Conservation (phyloP, 352 stramenopile species). For the Pythium oligandrum region DNA sequence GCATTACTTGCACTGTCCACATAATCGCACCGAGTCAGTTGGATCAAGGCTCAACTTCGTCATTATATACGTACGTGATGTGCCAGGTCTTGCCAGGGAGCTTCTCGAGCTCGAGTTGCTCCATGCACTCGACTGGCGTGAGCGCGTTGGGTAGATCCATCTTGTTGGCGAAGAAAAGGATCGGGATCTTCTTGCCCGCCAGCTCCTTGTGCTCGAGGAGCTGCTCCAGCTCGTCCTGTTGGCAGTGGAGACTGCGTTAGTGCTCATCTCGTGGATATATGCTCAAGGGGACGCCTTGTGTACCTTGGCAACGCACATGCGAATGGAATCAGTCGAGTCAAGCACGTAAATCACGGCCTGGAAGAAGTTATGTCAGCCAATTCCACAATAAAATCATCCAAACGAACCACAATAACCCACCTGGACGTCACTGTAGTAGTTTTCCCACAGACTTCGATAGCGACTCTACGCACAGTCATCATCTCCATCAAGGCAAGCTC, state of each 20-base stretch:
- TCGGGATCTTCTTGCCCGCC: slow-evolving; percentile 60
- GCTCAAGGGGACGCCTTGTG: neutral
- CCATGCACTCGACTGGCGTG: slow-evolving; percentile 77
- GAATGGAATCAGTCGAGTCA: slow-evolving; percentile 82
- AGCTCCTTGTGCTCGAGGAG: slow-evolving; percentile 81
- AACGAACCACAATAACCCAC: too few species aligned
- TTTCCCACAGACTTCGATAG: slow-evolving; percentile 82
- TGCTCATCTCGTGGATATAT: too few species aligned
- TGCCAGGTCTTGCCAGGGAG: slow-evolving; percentile 80
- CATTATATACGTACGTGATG: slow-evolving; percentile 53
- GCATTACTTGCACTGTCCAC: slow-evolving; percentile 69
- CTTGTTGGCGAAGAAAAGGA: slow-evolving; percentile 88
- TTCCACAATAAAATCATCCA: too few species aligned
- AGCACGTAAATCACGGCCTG: slow-evolving; percentile 89
- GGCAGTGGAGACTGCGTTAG: too few species aligned
- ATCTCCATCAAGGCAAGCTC: too few species aligned
- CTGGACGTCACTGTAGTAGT: slow-evolving; percentile 77
- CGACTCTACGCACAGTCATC: slow-evolving; percentile 18
- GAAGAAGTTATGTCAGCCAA: too few species aligned
- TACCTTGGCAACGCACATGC: slow-evolving; percentile 78
- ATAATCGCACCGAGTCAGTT: too few species aligned
- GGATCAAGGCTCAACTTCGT: neutral
- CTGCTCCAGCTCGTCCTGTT: slow-evolving; percentile 77
- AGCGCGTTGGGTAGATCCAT: slow-evolving; percentile 75
- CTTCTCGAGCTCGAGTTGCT: slow-evolving; percentile 72